Percentiles rank a stretch among this genome's conserved stretches.
Conservation (phyloP, 2,329 filamentous ascomycete genomes). For the Fonsecaea nubica region DNA sequence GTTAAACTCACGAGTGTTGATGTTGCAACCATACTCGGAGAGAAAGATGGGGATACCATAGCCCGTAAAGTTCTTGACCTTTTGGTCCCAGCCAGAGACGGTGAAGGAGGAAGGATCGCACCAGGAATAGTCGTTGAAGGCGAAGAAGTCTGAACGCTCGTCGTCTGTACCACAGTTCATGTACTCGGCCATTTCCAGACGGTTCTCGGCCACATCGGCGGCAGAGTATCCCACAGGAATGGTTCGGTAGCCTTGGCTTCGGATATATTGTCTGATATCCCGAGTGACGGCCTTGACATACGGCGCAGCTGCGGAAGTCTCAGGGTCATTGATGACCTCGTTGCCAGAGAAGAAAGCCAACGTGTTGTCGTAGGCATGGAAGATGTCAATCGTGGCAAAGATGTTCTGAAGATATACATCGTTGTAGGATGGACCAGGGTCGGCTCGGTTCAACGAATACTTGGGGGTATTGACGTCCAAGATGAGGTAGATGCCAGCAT, state of each 20-base stretch:
- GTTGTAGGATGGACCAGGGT: constrained; percentile 82
- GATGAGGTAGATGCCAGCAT: constrained; percentile 89
- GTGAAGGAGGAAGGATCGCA: constrained; percentile 74
- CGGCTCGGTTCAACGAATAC: constrained; percentile 82
- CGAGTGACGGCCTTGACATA: constrained; percentile 81
- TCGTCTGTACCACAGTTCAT: constrained; percentile 92
- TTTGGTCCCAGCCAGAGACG: constrained; percentile 80
- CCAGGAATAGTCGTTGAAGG: constrained; percentile 90
- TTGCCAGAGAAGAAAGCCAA: constrained; percentile 85
- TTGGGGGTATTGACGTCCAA: constrained; percentile 89
- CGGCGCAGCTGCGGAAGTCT: constrained; percentile 70
- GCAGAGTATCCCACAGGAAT: constrained; percentile 77
- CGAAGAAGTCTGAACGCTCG: constrained; percentile 85
- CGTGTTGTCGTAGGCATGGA: constrained; percentile 82
- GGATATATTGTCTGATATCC: constrained; percentile 76
- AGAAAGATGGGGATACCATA: constrained; percentile 93
- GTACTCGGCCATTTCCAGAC: constrained; percentile 84
- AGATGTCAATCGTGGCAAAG: constrained; percentile 87
- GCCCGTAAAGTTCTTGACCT: constrained; percentile 84
- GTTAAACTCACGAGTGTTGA: constrained; percentile 78
- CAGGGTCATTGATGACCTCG: constrained; percentile 75
- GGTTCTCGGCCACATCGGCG: constrained; percentile 84
- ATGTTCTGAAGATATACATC: constrained; percentile 81
- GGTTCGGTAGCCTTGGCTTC: constrained; percentile 64
- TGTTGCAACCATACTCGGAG: constrained; percentile 91